A percentile compares a stretch with the other conserved stretches of the same genome.
Evolutionary conservation across 257 asterid genomes (phyloP).

Genomic region (Apocynum venetum): DNA sequence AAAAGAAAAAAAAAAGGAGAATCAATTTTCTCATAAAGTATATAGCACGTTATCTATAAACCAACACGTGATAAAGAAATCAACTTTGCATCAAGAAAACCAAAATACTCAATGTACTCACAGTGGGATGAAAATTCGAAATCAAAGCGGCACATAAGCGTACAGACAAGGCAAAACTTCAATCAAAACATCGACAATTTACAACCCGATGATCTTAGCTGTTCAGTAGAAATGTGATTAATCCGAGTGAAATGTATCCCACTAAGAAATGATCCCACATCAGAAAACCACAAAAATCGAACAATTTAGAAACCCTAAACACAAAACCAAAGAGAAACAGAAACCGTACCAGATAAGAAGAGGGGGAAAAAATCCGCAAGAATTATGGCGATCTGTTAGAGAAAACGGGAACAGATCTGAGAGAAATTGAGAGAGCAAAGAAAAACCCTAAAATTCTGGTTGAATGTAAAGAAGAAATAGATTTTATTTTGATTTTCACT

Average conservation of each 20-base stretch:
- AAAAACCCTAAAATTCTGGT: slow-evolving; percentile 20
- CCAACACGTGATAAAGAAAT: not conserved
- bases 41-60: not conserved
- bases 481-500: not conserved
- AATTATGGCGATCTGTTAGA: slow-evolving; percentile 11
- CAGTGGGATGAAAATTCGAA: slow-evolving; percentile 24
- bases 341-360: slow-evolving; percentile 1
- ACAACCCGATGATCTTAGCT: slow-evolving; percentile 7
- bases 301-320: not conserved
- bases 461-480: not conserved
- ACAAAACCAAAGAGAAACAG: not conserved
- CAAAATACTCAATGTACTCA: slow-evolving; percentile 21
- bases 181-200: slow-evolving; percentile 7
- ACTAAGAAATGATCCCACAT: slow-evolving; percentile 3
- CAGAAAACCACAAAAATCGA: slow-evolving; percentile 7
- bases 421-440: slow-evolving; percentile 6
- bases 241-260: slow-evolving; percentile 3
- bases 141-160: slow-evolving; percentile 27
- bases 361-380: not conserved
- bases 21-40: slow-evolving; percentile 2
- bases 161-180: slow-evolving; percentile 13
- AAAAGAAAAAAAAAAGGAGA: slow-evolving; percentile 12
- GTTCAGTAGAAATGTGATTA: slow-evolving; percentile 8
- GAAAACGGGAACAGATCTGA: slow-evolving; percentile 16
- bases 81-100: slow-evolving; percentile 7